Evolutionary conservation across 2,329 filamentous ascomycete species (phyloP), one percentile per base, ranked within the genome.

Genomic region (Fusarium sulawesiense): DNA sequence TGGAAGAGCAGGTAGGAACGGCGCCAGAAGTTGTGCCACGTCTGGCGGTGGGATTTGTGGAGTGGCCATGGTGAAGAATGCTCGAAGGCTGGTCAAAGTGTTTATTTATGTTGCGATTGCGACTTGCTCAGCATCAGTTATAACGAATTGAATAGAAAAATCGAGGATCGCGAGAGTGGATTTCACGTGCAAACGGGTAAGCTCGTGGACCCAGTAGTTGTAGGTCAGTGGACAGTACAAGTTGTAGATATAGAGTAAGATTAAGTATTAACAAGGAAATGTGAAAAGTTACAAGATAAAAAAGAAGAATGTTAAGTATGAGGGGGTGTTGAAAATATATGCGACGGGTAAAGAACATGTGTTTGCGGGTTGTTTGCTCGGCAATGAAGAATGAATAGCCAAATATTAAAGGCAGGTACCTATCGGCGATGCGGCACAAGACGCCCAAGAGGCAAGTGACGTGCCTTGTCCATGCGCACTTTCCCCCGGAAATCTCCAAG

Each of bases 1-100:
- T 13, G 88, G 87, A 37, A 92, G 80, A 40, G 88, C 85, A 11
- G 87, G 86, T 48, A 92, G 83, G 60, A 91, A 81, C 49, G 87
- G 86, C 16, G 84, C 82, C 32, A 91, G 78, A 30, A 89, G 81
- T 46, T 68, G 63, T 58, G 83, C 78, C 60, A 83, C 75, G 75
- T 86, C 81, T 41, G 86, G 86, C 51, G 83, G 78, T 56, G 77
- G 67, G 67, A 87, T 75, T 57, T 73, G 68, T 25, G 73, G 66
- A 44, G 72, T 68, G 32, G 74, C 60, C 77, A 80, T 79, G 62
- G 37, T 69, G 72, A 56, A 57, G 27, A 41, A 14, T 29, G 20
- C 45, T 40, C 18, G 42, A 41, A 16, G n/a, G 40, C 23, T 37
- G 27, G 30, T 54, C 20, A 27, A 54, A 23, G 27, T 34, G 50